Evolutionary conservation across 257 asterid species (phyloP).

Genomic region (Striga asiatica): DNA sequence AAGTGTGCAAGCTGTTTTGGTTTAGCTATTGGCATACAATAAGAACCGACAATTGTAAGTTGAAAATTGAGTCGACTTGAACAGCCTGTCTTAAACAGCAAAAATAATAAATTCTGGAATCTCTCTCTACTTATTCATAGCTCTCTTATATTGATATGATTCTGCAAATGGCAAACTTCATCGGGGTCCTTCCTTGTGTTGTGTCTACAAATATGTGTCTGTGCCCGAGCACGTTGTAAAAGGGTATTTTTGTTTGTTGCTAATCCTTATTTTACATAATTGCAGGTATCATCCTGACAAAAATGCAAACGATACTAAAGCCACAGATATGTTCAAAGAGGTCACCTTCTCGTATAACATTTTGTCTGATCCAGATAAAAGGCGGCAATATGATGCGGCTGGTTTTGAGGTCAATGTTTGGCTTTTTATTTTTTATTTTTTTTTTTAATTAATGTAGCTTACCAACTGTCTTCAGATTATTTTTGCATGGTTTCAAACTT

Average conservation of each 20-base stretch:
- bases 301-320: constrained; percentile 80
- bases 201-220: background rate
- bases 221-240: background rate
- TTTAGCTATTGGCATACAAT: background rate
- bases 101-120: background rate
- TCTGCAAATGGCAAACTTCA: background rate
- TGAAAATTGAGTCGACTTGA: background rate
- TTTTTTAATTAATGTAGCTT: background rate
- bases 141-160: background rate
- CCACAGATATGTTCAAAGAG: constrained; percentile 88
- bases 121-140: background rate
- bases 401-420: constrained; percentile 51
- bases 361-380: constrained; percentile 84
- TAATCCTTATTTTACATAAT: constrained; percentile 13
- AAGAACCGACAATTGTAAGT: background rate
- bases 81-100: background rate
- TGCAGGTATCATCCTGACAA: constrained; percentile 96
- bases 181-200: background rate
- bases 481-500: constrained; percentile 2
- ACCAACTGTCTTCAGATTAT: background rate
- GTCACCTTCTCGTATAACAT: constrained; percentile 87
- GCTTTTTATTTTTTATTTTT: background rate
- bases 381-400: constrained; percentile 78
- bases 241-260: background rate
- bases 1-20: background rate